phyloP scores from a whole-genome alignment of 495 filamentous ascomycete genomes.

The Hypomontagnella monticulosa region DNA sequence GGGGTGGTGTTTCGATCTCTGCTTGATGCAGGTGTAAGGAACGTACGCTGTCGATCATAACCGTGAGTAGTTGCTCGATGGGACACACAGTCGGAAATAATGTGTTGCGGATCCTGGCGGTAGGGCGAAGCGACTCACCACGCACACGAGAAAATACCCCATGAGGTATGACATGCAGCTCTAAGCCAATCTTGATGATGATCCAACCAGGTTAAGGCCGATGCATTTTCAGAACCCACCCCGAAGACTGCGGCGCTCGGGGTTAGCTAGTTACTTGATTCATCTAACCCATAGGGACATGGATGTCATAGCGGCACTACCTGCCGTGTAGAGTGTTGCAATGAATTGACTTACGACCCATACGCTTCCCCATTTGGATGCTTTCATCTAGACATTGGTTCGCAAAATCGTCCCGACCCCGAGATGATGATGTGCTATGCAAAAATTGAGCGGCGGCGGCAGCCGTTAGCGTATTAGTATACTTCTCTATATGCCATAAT shows the following conservation, averaged over 20 bases:
- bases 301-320: not conserved
- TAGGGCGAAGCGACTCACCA: slow-evolving; percentile 25
- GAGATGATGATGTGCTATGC: slow-evolving; percentile 24
- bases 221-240: slow-evolving; percentile 28
- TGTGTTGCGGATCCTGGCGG: not conserved
- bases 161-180: slow-evolving; percentile 41
- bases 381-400: slow-evolving; percentile 33
- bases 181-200: slow-evolving; percentile 38
- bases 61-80: slow-evolving; percentile 7
- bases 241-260: slow-evolving; percentile 34
- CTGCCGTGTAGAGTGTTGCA: not conserved
- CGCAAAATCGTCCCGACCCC: slow-evolving; percentile 35
- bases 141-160: slow-evolving; percentile 41
- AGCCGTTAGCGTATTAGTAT: slow-evolving; percentile 30
- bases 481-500: slow-evolving; percentile 28
- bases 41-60: slow-evolving; percentile 25
- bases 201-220: slow-evolving; percentile 36
- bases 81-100: not conserved
- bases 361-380: slow-evolving; percentile 38
- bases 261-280: slow-evolving; percentile 28
- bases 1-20: slow-evolving; percentile 36
- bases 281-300: not conserved
- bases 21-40: slow-evolving; percentile 35
- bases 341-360: slow-evolving; percentile 38
- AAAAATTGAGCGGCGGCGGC: slow-evolving; percentile 32